Evolutionary conservation across 768 basidiomycete genomes (phyloP).

Genomic region (Pisolithus orientalis): DNA sequence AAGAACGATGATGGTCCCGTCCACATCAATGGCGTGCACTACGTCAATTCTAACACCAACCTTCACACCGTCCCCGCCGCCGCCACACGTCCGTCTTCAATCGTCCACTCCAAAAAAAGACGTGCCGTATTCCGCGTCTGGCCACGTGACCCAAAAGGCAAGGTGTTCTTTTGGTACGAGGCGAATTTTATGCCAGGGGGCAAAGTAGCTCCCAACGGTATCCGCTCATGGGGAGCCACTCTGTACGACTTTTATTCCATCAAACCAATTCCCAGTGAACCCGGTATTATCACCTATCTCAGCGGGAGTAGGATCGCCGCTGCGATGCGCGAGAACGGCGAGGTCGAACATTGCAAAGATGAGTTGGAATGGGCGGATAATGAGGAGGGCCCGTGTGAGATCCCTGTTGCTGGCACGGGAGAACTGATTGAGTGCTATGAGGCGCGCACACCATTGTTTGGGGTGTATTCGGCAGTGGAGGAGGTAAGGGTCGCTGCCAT

Average conservation of each 20-base stretch:
- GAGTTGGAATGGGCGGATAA: conserved; percentile 18
- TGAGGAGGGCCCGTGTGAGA: conserved; percentile 18
- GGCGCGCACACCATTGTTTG: background rate
- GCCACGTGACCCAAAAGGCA: conserved; percentile 20
- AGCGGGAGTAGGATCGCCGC: conserved; percentile 17
- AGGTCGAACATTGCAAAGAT: conserved; percentile 8
- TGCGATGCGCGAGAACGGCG: conserved; percentile 8
- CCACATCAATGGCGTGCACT: background rate
- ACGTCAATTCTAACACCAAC: background rate
- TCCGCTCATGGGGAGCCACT: conserved; percentile 21
- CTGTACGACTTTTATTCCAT: conserved; percentile 21
- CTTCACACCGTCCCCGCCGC: background rate
- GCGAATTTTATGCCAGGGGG: conserved; percentile 1
- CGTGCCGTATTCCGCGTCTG: conserved; percentile 19
- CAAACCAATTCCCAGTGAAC: background rate
- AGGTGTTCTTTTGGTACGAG: background rate
- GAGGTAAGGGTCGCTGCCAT: background rate
- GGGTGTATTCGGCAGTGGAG: background rate
- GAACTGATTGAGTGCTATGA: conserved; percentile 11
- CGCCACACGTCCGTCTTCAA: too few relatives aligned
- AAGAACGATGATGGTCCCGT: background rate
- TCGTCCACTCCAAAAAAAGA: background rate
- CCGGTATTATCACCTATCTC: background rate
- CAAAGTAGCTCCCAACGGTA: conserved; percentile 14
- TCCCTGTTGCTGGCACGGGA: conserved; percentile 11